phyloP scores from a whole-genome alignment of 768 basidiomycete genomes.

The Rhodotorula kratochvilovae region DNA sequence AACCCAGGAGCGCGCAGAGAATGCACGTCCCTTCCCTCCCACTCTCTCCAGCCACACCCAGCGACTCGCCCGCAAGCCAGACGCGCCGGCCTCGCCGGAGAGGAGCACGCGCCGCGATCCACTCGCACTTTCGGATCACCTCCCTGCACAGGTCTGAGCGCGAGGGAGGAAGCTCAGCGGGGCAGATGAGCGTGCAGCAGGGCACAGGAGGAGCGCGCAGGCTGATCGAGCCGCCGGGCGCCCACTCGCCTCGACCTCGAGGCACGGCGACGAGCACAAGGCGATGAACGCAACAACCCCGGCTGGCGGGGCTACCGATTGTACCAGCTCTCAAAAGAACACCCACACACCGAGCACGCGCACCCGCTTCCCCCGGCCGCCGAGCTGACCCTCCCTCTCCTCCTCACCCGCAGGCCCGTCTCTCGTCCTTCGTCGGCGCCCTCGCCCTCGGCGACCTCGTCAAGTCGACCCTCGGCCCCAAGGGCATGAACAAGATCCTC shows the following conservation, averaged over 20 bases:
- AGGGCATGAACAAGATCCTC: constrained; percentile 99
- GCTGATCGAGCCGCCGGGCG: too few relatives aligned
- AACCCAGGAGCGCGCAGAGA: constrained; percentile 82
- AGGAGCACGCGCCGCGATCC: neutral
- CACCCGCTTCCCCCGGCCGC: too few relatives aligned
- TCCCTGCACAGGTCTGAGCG: too few relatives aligned
- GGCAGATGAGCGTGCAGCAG: too few relatives aligned
- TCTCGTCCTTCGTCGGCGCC: constrained; percentile 95
- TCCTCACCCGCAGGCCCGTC: constrained; percentile 63
- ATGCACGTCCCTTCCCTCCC: constrained; percentile 28
- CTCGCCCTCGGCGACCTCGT: constrained; percentile 96
- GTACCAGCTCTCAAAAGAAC: too few relatives aligned
- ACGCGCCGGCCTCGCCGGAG: neutral
- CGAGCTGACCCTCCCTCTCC: neutral
- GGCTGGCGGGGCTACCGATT: too few relatives aligned
- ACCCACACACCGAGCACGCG: too few relatives aligned
- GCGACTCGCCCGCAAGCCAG: too few relatives aligned
- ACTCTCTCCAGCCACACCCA: too few relatives aligned
- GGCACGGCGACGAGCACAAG: neutral
- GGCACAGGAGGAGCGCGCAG: too few relatives aligned
- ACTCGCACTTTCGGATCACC: neutral
- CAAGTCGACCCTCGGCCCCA: constrained; percentile 95
- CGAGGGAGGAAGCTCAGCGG: too few relatives aligned
- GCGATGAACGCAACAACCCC: too few relatives aligned
- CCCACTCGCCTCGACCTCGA: neutral